Evolutionary conservation across 352 stramenopile genomes (phyloP).

Genomic region (Pythium brachiatum): DNA sequence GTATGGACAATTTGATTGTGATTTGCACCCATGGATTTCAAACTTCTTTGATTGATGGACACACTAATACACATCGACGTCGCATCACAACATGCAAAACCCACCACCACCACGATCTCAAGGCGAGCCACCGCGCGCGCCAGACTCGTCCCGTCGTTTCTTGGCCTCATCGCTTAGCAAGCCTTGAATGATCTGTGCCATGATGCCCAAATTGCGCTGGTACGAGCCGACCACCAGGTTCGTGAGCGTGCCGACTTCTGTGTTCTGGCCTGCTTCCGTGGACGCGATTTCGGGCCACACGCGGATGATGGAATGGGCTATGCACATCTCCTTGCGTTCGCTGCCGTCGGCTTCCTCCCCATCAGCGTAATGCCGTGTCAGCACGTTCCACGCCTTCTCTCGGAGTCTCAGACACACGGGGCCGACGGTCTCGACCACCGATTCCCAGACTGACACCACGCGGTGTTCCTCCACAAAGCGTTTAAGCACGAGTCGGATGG

Average conservation of each 20-base stretch:
- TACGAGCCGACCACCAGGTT: slow-evolving; percentile 49
- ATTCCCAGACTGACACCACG: slow-evolving; percentile 25
- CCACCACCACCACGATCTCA: not conserved
- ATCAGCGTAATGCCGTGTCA: slow-evolving; percentile 2
- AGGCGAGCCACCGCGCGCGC: not conserved
- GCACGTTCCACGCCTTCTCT: slow-evolving; percentile 24
- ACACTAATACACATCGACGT: too few species aligned
- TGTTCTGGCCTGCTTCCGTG: slow-evolving; percentile 11
- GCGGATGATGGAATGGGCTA: slow-evolving; percentile 21
- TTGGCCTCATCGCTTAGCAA: slow-evolving; percentile 25
- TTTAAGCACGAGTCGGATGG: slow-evolving; percentile 25
- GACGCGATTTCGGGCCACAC: slow-evolving; percentile 21
- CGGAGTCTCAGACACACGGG: slow-evolving; percentile 17
- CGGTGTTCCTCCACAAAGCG: slow-evolving; percentile 22
- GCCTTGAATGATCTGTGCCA: slow-evolving; percentile 42
- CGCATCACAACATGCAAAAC: too few species aligned
- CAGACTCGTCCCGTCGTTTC: not conserved
- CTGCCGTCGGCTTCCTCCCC: not conserved
- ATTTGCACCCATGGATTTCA: too few species aligned
- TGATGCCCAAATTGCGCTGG: slow-evolving; percentile 37
- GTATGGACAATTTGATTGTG: too few species aligned
- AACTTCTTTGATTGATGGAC: too few species aligned
- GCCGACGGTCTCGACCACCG: slow-evolving; percentile 18
- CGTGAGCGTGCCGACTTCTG: slow-evolving; percentile 38
- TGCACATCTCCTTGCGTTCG: slow-evolving; percentile 8